Percentiles rank a stretch among this genome's conserved stretches.
phyloP scores from a whole-genome alignment of 2,329 filamentous ascomycete species.

The Pseudopithomyces maydicus region DNA sequence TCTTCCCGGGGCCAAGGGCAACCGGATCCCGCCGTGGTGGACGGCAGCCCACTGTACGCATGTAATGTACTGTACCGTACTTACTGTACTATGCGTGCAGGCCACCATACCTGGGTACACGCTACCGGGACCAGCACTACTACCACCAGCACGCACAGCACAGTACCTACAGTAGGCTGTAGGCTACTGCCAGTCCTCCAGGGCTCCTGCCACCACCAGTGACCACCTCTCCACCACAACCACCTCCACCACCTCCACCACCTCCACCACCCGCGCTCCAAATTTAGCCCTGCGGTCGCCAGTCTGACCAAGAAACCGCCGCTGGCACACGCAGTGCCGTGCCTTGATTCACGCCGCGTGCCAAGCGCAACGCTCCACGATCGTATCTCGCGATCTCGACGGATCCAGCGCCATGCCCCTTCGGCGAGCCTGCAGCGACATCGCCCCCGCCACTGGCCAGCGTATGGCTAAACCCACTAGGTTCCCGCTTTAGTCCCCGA shows the following conservation, averaged over 20 bases:
- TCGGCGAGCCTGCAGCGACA: not conserved
- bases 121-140: not conserved
- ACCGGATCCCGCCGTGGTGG: not conserved
- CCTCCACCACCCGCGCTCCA: not conserved
- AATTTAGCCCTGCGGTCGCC: not conserved
- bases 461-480: slow-evolving; percentile 16
- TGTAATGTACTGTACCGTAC: no score
- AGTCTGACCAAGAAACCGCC: not conserved
- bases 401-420: not conserved
- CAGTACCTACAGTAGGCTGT: no score
- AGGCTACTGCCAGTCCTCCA: no score
- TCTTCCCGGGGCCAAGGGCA: not conserved
- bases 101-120: no score
- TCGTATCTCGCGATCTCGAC: slow-evolving; percentile 2
- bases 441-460: slow-evolving; percentile 8
- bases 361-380: slow-evolving; percentile 1
- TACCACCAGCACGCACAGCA: no score
- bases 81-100: no score
- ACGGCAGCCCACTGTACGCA: no score
- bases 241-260: not conserved
- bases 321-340: not conserved
- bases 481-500: slow-evolving; percentile 24
- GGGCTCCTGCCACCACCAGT: no score
- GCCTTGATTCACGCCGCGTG: not conserved
- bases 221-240: no score